Evolutionary conservation across 345 rosid species (phyloP).

Genomic region (Pistacia integerrima): DNA sequence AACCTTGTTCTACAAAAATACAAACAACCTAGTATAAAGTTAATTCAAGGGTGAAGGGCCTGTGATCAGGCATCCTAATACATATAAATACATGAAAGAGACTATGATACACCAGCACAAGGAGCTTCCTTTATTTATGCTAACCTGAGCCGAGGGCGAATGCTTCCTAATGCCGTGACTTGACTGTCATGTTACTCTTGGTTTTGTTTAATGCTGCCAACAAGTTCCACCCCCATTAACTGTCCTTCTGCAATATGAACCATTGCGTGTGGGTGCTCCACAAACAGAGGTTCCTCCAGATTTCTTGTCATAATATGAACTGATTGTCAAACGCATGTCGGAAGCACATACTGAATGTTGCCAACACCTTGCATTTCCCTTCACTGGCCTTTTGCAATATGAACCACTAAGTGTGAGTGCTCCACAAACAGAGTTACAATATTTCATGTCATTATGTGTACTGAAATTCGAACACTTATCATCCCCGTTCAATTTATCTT

Average conservation of each 20-base stretch:
- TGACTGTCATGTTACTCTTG: no score
- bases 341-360: neutral
- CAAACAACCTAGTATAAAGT: no score
- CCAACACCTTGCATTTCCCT: conserved; percentile 16
- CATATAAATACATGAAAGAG: no score
- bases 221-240: conserved; percentile 48
- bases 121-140: no score
- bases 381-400: conserved; percentile 1
- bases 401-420: conserved; percentile 1
- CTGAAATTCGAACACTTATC: no score
- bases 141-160: no score
- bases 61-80: no score
- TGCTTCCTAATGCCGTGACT: no score
- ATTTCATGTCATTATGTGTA: neutral
- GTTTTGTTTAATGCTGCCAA: conserved; percentile 57
- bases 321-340: neutral
- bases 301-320: neutral
- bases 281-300: conserved; percentile 31
- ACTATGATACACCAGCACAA: no score
- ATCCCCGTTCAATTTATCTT: neutral
- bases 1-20: no score
- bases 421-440: conserved; percentile 4
- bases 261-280: conserved; percentile 50
- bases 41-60: no score
- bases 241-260: conserved; percentile 48